Base-by-base conservation (phyloP, 1,139 yeast genomes). In the Blastobotrys serpentis region DNA sequence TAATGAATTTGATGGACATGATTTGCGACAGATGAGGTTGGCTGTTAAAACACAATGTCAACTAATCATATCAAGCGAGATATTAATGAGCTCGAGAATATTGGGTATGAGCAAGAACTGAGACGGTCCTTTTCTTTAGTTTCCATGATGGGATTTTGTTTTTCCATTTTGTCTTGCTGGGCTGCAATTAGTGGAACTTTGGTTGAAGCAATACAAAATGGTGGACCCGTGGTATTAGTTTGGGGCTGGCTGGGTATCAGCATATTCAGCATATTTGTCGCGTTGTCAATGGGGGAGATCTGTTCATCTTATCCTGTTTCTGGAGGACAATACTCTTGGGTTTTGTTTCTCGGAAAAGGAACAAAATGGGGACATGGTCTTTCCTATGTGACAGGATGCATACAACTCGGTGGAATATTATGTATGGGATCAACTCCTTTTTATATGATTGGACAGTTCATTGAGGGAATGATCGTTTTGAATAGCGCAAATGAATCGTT, bases 191-290 rank as follows among this genome's bases (percentile, higher is more conserved):
- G 75, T 76, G 38, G 74, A 77, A 0, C 68, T 75, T 13, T 63
- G 65, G 6, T 56, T 66, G 50, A 60, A 59, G 62, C 61, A 39
- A 69, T 75, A 26, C 68, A 75, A 47, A 68, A 75, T 78, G 75
- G 77, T 1, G 82, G 82, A 0, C 75, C 81, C 0, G 75, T 70
- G 13, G 83, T 85, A 2, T 69, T 79, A 48, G 72, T 78, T 3
- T 81, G 86, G 85, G 81, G 84, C 3, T 81, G 86, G 86, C 66
- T 79, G 49, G 68, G 77, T 32, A 74, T 83, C 33, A 75, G 79
- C 1, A 23, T 38, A 5, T 44, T 47, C 25, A 76, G 82, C 52
- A 64, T 81, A 39, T 67, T 74, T 50, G 75, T 79, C 48, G 87
- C 86, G 11, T 54, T 72, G 7, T 72, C 81, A 2, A 76, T 82